phyloP scores from a whole-genome alignment of 768 basidiomycete species.

The Lactarius deliciosus region DNA sequence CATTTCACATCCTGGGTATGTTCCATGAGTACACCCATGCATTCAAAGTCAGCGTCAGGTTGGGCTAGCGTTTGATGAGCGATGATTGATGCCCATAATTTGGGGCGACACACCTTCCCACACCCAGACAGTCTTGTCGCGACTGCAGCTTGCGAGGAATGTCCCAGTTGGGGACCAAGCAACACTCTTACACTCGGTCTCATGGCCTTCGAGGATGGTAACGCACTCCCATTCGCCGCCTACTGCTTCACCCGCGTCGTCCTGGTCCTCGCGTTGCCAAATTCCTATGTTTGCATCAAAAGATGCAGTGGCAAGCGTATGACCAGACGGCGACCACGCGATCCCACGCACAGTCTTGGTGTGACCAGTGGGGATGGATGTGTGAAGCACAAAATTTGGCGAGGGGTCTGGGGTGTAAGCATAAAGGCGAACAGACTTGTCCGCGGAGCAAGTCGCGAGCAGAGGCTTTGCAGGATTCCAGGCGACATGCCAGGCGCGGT shows the following conservation, averaged over 20 bases:
- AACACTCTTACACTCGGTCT: constrained; percentile 84
- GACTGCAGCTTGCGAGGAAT: constrained; percentile 88
- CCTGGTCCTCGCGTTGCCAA: constrained; percentile 71
- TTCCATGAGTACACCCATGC: constrained; percentile 93
- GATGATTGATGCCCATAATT: neutral
- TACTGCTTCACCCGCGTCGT: constrained; percentile 38
- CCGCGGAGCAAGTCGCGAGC: constrained; percentile 91
- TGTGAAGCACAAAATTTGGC: constrained; percentile 50
- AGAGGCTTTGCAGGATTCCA: constrained; percentile 85
- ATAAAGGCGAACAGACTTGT: constrained; percentile 89
- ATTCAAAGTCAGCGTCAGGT: constrained; percentile 92
- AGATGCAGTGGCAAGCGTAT: constrained; percentile 84
- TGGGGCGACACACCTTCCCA: constrained; percentile 77
- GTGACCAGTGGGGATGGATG: constrained; percentile 81
- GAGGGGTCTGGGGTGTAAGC: constrained; percentile 47
- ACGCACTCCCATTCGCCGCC: constrained; percentile 80
- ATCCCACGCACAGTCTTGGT: constrained; percentile 82
- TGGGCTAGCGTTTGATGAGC: constrained; percentile 53
- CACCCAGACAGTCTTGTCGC: constrained; percentile 98
- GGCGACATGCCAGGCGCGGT: constrained; percentile 82
- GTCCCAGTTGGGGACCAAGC: constrained; percentile 44
- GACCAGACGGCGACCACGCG: constrained; percentile 88
- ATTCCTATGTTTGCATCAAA: constrained; percentile 92
- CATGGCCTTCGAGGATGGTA: constrained; percentile 88
- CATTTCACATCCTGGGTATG: constrained; percentile 96